phyloP scores from a whole-genome alignment of 1,139 yeast genomes.

The Meyerozyma elateridarum region DNA sequence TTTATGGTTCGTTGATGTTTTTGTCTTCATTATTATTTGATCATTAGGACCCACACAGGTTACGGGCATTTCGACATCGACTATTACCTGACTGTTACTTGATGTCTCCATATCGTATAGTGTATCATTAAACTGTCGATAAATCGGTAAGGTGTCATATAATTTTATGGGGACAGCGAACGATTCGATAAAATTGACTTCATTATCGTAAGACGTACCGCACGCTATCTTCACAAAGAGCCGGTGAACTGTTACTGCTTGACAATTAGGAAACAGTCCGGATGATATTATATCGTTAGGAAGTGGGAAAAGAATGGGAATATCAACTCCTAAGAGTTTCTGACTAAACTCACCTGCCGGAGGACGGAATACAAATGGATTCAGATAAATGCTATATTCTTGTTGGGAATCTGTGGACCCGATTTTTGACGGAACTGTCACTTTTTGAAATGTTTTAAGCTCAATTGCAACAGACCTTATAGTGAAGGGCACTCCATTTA shows the following conservation, averaged over 20 bases:
- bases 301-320: constrained; percentile 57
- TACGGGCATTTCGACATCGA: constrained; percentile 40
- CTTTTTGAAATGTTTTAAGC: constrained; percentile 35
- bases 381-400: constrained; percentile 33
- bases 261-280: constrained; percentile 37
- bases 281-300: constrained; percentile 50
- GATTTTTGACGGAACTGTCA: constrained; percentile 36
- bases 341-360: constrained; percentile 32
- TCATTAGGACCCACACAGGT: constrained; percentile 52
- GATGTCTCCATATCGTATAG: constrained; percentile 33
- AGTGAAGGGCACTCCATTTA: constrained; percentile 34
- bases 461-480: constrained; percentile 35
- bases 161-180: constrained; percentile 47
- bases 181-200: constrained; percentile 25
- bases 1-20: constrained; percentile 33
- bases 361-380: constrained; percentile 34
- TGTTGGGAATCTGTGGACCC: constrained; percentile 37
- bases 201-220: constrained; percentile 31
- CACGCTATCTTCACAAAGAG: constrained; percentile 30
- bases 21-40: constrained; percentile 33
- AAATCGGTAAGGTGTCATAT: constrained; percentile 51
- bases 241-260: constrained; percentile 35
- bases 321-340: constrained; percentile 48
- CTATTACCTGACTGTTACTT: constrained; percentile 37
- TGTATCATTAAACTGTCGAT: constrained; percentile 52